Base-by-base conservation (phyloP, 192 early-diverging fungal species). In the Podochytrium sp. region DNA sequence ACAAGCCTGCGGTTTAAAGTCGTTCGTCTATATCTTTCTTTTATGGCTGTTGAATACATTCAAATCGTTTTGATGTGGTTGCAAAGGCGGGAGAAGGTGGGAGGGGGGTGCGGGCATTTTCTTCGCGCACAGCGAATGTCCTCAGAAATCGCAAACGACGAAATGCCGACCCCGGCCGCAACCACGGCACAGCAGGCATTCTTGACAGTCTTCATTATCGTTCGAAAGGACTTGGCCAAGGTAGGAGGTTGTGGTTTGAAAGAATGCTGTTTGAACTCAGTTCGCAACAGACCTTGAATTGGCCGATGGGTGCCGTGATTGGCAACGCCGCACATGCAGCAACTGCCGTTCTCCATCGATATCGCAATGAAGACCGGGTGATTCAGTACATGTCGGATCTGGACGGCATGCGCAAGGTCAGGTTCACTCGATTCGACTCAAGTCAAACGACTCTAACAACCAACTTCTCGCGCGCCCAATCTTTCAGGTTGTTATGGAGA, bases 291-390 rank as follows among this genome's bases (percentile, higher is more conserved):
- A 40, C 57, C 30, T 37, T 72, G 39, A 60, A 60, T 37, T 72
- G 70, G 70, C 70, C 70, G 0, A 39, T 47, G 3, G 70, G 70
- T n/a, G 37, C 53, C 40, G 53, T 72, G 3, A 60, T 72, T 72
- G 53, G 53, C 16, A 55, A 72, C 35, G 70, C 53, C 5, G 70
- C 70, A n/a, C 70, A 72, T 61, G 70, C 70, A 59, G 42, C 70
- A 29, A 60, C 70, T 27, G 70, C 70, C 16, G 70, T 72, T 20
- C 42, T 72, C 10, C 56, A 58, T 30, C 40, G 39, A 72, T 34
- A 72, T 33, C 52, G 70, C 6, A 27, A 47, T 57, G 42, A 72
- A n/a, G 34, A 33, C 1, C 53, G 70, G 30, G 61, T 65, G 1
- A 52, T 64, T 27, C 30, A 62, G 59, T 74, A 74, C 51, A 70